Base-by-base conservation (phyloP, 2,329 filamentous ascomycete species). In the Sporothrix schenckii region DNA sequence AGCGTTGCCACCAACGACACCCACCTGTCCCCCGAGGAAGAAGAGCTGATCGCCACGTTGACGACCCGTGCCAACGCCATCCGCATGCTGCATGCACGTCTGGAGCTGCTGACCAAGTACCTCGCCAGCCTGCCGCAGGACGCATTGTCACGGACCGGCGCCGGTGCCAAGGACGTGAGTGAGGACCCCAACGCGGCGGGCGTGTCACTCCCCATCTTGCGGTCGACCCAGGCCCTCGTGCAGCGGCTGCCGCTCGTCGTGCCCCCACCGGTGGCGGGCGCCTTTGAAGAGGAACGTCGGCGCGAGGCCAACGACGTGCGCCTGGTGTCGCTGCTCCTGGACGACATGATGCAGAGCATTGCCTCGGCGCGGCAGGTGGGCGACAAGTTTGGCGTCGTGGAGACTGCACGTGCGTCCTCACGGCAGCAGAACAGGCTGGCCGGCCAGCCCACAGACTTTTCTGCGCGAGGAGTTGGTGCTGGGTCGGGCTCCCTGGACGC, bases 21-120 rank as follows among this genome's bases (percentile, higher is more conserved):
- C 49, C 76, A 83, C 63, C 80, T 90, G n/a, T 85, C 84, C 0
- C 80, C 82, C 21, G 87, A 87, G 72, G 88, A 90, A 72, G 85
- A 89, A 69, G 87, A 90, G 78, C 83, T 86, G 77, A 83, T 90
- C 69, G 83, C 87, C 34, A 82, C 87, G 19, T 87, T 99, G 27
- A 95, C 90, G 39, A 91, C 93, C 72, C 97, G 97, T 76, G 87
- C 91, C 73, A 98, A 97, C 80, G 94, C 95, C 34, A 91, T 97
- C 77, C 94, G 93, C 81, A 97, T 97, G 89, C 88, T 99, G 39
- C 90, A 94, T 76, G 88, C 89, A 7, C 88, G 92, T 66, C 88
- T 95, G 75, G 85, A 87, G 58, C 85, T 94, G 70, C 86, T 94
- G 74, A 86, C 86, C 72, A 84, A 84, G n/a, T 98, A 97, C 78